A percentile compares a stretch with the other conserved stretches of the same genome.
Evolutionary conservation across 768 basidiomycete genomes (phyloP).

Genomic region (Rhodotorula diobovata): DNA sequence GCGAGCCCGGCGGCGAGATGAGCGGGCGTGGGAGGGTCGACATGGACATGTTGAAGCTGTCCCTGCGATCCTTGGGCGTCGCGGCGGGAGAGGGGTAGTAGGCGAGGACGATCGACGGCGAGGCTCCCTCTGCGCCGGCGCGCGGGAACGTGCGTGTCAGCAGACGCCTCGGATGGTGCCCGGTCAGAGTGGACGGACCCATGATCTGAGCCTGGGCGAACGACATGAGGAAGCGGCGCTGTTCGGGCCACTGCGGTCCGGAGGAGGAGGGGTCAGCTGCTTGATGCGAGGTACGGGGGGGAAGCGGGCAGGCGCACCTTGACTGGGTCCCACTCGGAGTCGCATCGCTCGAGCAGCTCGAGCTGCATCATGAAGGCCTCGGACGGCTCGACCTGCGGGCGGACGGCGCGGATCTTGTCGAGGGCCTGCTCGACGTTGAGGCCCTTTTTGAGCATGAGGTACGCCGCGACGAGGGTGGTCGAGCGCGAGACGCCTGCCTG

Average conservation of each 20-base stretch:
- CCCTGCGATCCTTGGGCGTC: slow-evolving; percentile 25
- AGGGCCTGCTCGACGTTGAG: slow-evolving; percentile 43
- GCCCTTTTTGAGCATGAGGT: slow-evolving; percentile 38
- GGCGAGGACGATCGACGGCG: slow-evolving; percentile 40
- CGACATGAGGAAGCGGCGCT: slow-evolving; percentile 43
- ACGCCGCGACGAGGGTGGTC: slow-evolving; percentile 41
- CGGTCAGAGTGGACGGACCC: slow-evolving; percentile 12
- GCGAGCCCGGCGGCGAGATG: slow-evolving; percentile 10
- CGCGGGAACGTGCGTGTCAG: not conserved
- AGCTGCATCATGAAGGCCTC: slow-evolving; percentile 43
- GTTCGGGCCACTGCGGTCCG: slow-evolving; percentile 38
- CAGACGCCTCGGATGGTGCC: fast-evolving
- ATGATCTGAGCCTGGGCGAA: slow-evolving; percentile 38
- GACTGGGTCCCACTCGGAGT: slow-evolving; percentile 42
- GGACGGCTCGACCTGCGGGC: slow-evolving; percentile 40
- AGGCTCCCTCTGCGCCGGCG: slow-evolving; percentile 34
- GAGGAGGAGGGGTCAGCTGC: not conserved
- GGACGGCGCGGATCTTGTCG: slow-evolving; percentile 31
- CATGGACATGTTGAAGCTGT: slow-evolving; percentile 32
- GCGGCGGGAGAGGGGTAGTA: slow-evolving; percentile 43
- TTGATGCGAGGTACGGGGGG: not conserved
- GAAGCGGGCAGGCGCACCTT: slow-evolving; percentile 17
- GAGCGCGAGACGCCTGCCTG: slow-evolving; percentile 43
- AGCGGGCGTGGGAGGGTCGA: slow-evolving; percentile 24
- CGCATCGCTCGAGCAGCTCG: slow-evolving; percentile 42